phyloP scores from a whole-genome alignment of 2,329 filamentous ascomycete species.

The Diaporthe citri region DNA sequence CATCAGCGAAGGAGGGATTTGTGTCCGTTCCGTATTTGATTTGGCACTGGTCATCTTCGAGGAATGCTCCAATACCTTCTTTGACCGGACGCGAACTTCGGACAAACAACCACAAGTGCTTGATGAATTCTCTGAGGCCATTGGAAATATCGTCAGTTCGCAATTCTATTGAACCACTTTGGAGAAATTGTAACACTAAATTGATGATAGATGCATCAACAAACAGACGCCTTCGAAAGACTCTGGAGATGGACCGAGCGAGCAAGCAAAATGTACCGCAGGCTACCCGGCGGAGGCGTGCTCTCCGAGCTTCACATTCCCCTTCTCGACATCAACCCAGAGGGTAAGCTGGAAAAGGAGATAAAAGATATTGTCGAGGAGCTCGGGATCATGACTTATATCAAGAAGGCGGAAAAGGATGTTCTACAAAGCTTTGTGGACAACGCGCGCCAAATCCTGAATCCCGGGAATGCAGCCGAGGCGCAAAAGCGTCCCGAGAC shows the following conservation, averaged over 20 bases:
- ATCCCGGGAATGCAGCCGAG: not conserved
- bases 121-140: not conserved
- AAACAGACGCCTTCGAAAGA: not conserved
- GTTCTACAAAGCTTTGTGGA: not conserved
- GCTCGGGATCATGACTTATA: not conserved
- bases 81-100: not conserved
- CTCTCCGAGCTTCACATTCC: slow-evolving; percentile 4
- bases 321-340: not conserved
- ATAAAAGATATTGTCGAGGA: not conserved
- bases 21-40: not conserved
- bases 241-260: slow-evolving; percentile 10
- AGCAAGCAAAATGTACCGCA: not conserved
- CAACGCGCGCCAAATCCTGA: not conserved
- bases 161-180: fast-evolving
- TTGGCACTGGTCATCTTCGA: not conserved
- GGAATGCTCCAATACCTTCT: slow-evolving; percentile 5
- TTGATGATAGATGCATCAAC: not conserved
- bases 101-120: not conserved
- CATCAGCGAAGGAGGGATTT: not conserved
- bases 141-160: not conserved
- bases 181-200: not conserved
- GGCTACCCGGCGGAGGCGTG: not conserved
- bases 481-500: not conserved
- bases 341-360: not conserved
- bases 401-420: not conserved